Conservation (phyloP, 192 early-diverging fungal species). For the Diversispora epigaea region DNA sequence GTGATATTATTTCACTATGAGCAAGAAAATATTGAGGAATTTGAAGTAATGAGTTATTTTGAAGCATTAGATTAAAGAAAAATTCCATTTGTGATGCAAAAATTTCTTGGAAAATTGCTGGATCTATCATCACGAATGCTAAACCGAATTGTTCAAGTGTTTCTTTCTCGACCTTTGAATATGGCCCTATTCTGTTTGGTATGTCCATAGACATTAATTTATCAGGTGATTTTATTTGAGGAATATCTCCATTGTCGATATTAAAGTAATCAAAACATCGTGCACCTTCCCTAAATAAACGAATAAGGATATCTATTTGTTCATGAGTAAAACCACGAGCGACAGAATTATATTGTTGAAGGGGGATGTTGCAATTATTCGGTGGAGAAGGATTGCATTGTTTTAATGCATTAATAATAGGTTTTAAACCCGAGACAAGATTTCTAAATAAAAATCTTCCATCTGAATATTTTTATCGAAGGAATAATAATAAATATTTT, state of each 20-base stretch:
- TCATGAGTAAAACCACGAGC: slow-evolving; percentile 67
- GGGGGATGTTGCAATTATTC: slow-evolving; percentile 12
- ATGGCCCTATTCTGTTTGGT: slow-evolving; percentile 52
- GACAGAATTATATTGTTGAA: slow-evolving; percentile 47
- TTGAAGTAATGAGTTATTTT: slow-evolving; percentile 72
- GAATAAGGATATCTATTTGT: slow-evolving; percentile 70
- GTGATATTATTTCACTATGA: slow-evolving; percentile 65
- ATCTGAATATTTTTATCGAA: slow-evolving; percentile 50
- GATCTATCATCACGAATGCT: slow-evolving; percentile 80
- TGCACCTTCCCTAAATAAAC: slow-evolving; percentile 74
- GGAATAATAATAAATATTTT: neutral
- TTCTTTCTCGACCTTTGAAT: slow-evolving; percentile 88
- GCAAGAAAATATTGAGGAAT: slow-evolving; percentile 88
- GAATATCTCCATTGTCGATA: slow-evolving; percentile 59
- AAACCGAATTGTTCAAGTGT: slow-evolving; percentile 86
- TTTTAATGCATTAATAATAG: slow-evolving; percentile 71
- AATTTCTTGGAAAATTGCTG: slow-evolving; percentile 93
- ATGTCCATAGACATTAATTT: slow-evolving; percentile 31
- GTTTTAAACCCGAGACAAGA: slow-evolving; percentile 85
- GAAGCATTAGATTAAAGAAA: slow-evolving; percentile 80
- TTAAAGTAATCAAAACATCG: slow-evolving; percentile 83
- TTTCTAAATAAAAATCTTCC: slow-evolving; percentile 86
- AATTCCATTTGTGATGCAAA: slow-evolving; percentile 84
- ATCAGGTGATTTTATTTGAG: slow-evolving; percentile 32
- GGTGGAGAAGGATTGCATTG: slow-evolving; percentile 67